Percentiles rank a stretch among this genome's conserved stretches.
These are phyloP conservation scores for Amanita pseudoporphyria DNA, from an alignment of 768 basidiomycete genomes.

Conservation along the genomic window DNA sequence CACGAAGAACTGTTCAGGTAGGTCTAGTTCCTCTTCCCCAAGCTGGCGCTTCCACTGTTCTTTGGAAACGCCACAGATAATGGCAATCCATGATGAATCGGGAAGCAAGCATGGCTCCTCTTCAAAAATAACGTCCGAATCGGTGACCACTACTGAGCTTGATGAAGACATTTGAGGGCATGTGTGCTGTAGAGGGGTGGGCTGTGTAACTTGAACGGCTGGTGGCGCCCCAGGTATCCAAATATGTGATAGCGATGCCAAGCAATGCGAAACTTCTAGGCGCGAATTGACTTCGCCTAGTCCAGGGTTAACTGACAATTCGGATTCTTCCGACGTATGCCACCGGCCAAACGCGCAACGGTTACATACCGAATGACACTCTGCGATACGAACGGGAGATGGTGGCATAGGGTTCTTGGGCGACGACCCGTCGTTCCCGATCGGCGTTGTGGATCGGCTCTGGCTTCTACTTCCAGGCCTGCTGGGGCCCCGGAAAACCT, in stretches of 20 bases:
- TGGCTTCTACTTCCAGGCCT: constrained; percentile 26
- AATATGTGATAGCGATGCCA: constrained; percentile 46
- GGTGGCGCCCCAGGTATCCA: constrained; percentile 53
- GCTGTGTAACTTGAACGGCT: constrained; percentile 25
- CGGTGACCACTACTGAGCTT: constrained; percentile 1
- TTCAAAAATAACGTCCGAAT: constrained; percentile 9
- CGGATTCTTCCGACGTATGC: not conserved
- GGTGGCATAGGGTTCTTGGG: not conserved
- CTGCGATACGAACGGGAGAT: not conserved
- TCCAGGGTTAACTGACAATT: not conserved
- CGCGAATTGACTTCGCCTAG: constrained; percentile 10
- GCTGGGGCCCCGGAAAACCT: constrained; percentile 53
- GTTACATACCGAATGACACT: not conserved
- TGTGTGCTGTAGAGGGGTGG: constrained; percentile 4
- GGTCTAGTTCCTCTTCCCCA: constrained; percentile 22
- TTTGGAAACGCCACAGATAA: constrained; percentile 68
- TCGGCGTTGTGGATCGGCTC: constrained; percentile 20
- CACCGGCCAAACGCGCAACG: not conserved
- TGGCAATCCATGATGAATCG: constrained; percentile 63
- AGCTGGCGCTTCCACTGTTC: constrained; percentile 34
- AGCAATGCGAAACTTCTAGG: constrained; percentile 20
- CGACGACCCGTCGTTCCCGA: not conserved
- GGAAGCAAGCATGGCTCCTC: constrained; percentile 43
- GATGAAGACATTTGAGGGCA: not conserved
- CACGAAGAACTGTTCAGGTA: constrained; percentile 67